Conservation (phyloP, 805 yeast genomes). For the Kluyveromyces starmeri region DNA sequence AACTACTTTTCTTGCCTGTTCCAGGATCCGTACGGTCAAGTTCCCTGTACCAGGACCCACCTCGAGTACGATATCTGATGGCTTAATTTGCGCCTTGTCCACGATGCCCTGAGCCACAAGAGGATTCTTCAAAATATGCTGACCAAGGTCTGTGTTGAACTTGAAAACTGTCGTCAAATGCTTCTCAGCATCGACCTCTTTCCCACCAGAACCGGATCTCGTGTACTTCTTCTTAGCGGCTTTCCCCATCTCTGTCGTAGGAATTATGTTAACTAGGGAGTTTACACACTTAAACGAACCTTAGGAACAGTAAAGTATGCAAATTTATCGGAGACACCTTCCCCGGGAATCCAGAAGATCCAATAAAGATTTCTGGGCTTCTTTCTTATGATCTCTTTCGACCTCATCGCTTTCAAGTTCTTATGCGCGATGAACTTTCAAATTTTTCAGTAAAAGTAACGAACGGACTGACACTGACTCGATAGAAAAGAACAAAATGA, state of each 20-base stretch:
- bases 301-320: too few species aligned
- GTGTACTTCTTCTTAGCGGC: conserved; percentile 57
- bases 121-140: conserved; percentile 93
- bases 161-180: conserved; percentile 76
- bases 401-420: too few species aligned
- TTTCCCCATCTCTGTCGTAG: conserved; percentile 40
- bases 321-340: too few species aligned
- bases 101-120: conserved; percentile 97
- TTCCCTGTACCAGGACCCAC: conserved; percentile 99
- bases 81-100: conserved; percentile 87
- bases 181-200: conserved; percentile 59
- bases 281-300: too few species aligned
- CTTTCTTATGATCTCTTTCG: too few species aligned
- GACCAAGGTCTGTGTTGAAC: conserved; percentile 94
- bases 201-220: conserved; percentile 38
- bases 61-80: conserved; percentile 87
- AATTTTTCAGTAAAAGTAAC: too few species aligned
- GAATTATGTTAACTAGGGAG: too few species aligned
- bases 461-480: too few species aligned
- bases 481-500: too few species aligned
- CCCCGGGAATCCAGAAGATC: too few species aligned
- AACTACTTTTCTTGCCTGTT: conserved; percentile 85
- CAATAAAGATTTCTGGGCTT: too few species aligned
- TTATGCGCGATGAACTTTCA: too few species aligned
- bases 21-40: conserved; percentile 83